phyloP scores from a whole-genome alignment of 2,329 filamentous ascomycete genomes.

The Ophiostoma sp. region DNA sequence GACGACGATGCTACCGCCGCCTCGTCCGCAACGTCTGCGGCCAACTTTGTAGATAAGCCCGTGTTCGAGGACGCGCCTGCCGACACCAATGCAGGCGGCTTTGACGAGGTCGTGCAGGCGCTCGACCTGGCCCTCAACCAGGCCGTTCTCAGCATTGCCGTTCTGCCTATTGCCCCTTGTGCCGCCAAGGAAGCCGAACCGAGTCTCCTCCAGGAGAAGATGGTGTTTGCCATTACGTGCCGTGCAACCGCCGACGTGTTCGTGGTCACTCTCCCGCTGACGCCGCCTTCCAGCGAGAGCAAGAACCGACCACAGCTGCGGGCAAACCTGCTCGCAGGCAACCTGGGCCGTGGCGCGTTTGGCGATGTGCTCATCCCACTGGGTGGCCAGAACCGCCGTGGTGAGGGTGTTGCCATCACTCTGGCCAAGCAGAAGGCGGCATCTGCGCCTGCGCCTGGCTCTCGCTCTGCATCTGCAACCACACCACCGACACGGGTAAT shows the following conservation, averaged over 20 bases:
- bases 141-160: slow-evolving; percentile 56
- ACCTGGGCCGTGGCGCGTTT: slow-evolving; percentile 62
- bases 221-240: slow-evolving; percentile 63
- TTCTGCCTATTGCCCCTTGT: slow-evolving; percentile 54
- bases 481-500: slow-evolving; percentile 46
- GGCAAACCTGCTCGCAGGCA: slow-evolving; percentile 51
- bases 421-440: slow-evolving; percentile 29
- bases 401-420: slow-evolving; percentile 58
- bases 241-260: slow-evolving; percentile 55
- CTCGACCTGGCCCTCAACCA: slow-evolving; percentile 62
- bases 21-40: slow-evolving; percentile 31
- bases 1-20: slow-evolving; percentile 42
- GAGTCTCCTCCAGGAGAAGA: slow-evolving; percentile 55
- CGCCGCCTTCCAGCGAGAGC: slow-evolving; percentile 60
- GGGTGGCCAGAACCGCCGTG: slow-evolving; percentile 53
- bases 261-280: slow-evolving; percentile 60
- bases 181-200: slow-evolving; percentile 52
- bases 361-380: slow-evolving; percentile 59
- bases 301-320: slow-evolving; percentile 57
- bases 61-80: slow-evolving; percentile 54
- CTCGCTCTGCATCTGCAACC: slow-evolving; percentile 30
- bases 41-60: slow-evolving; percentile 52
- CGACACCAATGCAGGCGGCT: slow-evolving; percentile 47
- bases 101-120: slow-evolving; percentile 59
- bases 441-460: slow-evolving; percentile 26